These are phyloP conservation scores for Pseudotsuga menziesii DNA, from an alignment of 75 land plant genomes.

Conservation along the genomic window DNA sequence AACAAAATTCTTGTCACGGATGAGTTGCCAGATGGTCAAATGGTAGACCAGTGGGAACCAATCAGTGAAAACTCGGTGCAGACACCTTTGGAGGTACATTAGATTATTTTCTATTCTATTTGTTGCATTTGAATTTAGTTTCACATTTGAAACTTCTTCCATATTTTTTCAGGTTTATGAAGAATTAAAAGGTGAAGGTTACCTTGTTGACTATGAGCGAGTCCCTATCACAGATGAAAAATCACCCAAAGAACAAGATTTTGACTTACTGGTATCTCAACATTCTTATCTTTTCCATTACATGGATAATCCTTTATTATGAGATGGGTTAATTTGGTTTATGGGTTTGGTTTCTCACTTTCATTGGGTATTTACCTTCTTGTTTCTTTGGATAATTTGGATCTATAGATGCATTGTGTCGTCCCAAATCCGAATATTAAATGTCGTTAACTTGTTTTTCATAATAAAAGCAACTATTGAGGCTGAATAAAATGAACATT, in stretches of 20 bases:
- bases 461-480: neutral
- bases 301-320: neutral
- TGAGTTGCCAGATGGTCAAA: constrained; percentile 98
- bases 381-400: neutral
- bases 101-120: neutral
- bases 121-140: neutral
- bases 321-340: neutral
- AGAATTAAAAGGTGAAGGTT: constrained; percentile 64
- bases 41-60: constrained; percentile 98
- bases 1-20: constrained; percentile 94
- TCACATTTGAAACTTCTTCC: neutral
- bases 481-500: neutral
- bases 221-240: constrained; percentile 98
- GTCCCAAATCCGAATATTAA: neutral
- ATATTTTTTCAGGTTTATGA: constrained; percentile 73
- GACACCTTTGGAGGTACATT: constrained; percentile 84
- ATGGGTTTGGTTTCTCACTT: neutral
- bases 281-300: neutral
- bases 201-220: constrained; percentile 90
- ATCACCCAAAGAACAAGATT: constrained; percentile 90
- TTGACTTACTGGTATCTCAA: constrained; percentile 76
- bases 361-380: neutral
- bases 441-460: neutral
- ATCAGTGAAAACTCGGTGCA: constrained; percentile 65
- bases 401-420: neutral